These are phyloP conservation scores for Globisporangium emineosum DNA, from an alignment of 352 stramenopile species.

Conservation along the genomic window DNA sequence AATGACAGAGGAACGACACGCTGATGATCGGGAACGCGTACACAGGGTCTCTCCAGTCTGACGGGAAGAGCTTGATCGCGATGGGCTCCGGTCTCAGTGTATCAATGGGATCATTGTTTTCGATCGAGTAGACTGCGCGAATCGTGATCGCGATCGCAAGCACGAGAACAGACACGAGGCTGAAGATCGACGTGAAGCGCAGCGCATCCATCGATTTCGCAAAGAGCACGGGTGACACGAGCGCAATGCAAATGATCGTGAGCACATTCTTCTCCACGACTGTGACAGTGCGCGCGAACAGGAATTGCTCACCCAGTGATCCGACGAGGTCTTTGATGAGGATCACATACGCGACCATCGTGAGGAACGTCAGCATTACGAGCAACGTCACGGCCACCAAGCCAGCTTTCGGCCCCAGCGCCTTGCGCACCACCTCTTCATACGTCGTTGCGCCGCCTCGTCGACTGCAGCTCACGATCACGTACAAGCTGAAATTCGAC, in stretches of 20 bases:
- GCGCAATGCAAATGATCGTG: constrained; percentile 56
- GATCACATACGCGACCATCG: constrained; percentile 94
- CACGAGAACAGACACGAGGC: constrained; percentile 63
- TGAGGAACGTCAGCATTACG: constrained; percentile 93
- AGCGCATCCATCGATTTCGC: constrained; percentile 74
- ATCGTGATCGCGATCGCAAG: constrained; percentile 70
- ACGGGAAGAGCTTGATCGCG: constrained; percentile 57
- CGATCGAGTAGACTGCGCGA: constrained; percentile 33
- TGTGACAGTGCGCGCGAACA: constrained; percentile 60
- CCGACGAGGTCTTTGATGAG: constrained; percentile 93
- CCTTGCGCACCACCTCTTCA: constrained; percentile 83
- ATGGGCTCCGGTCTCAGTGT: constrained; percentile 14
- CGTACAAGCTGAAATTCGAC: constrained; percentile 84
- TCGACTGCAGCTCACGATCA: constrained; percentile 86
- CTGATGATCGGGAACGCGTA: constrained; percentile 95
- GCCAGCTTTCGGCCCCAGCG: constrained; percentile 57
- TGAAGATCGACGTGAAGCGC: constrained; percentile 82
- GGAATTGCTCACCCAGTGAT: constrained; percentile 73
- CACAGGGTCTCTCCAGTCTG: constrained; percentile 58
- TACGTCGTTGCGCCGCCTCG: constrained; percentile 81
- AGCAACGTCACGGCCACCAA: constrained; percentile 79
- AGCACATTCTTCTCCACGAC: constrained; percentile 59
- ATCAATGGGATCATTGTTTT: not conserved
- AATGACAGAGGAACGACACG: constrained; percentile 97
- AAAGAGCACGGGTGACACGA: constrained; percentile 77